Evolutionary conservation across 805 yeast genomes (phyloP).

Genomic region (Saccharomycopsis amapae): DNA sequence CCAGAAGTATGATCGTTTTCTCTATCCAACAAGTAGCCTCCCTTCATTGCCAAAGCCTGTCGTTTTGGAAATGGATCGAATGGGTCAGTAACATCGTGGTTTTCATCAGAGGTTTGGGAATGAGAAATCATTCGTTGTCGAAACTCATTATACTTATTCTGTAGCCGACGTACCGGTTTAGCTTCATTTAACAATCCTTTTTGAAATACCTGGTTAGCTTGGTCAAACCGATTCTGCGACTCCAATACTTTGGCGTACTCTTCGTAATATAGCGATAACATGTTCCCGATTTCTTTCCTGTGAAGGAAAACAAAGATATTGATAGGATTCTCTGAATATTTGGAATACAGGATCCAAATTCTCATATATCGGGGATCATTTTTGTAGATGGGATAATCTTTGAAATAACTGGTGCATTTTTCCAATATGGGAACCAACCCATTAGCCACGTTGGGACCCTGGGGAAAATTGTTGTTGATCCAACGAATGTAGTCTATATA

Average conservation of each 20-base stretch:
- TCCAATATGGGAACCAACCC: slow-evolving; percentile 63
- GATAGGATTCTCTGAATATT: slow-evolving; percentile 58
- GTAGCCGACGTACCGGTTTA: slow-evolving; percentile 50
- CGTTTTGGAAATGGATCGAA: slow-evolving; percentile 19
- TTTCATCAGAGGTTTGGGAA: slow-evolving; percentile 23
- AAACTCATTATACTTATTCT: slow-evolving; percentile 39
- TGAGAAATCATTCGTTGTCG: slow-evolving; percentile 33
- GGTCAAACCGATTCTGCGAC: slow-evolving; percentile 35
- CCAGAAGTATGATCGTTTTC: slow-evolving; percentile 1
- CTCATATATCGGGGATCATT: slow-evolving; percentile 77
- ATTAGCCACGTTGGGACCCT: slow-evolving; percentile 49
- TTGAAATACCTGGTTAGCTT: slow-evolving; percentile 54
- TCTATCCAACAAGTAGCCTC: slow-evolving; percentile 4
- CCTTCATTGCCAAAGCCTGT: slow-evolving; percentile 13
- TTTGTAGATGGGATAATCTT: slow-evolving; percentile 58
- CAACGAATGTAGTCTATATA: slow-evolving; percentile 71
- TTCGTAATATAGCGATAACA: slow-evolving; percentile 68
- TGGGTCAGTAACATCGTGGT: slow-evolving; percentile 18
- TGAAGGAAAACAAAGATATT: slow-evolving; percentile 67
- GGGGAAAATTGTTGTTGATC: slow-evolving; percentile 60
- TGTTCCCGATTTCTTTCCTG: slow-evolving; percentile 61
- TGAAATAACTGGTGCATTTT: slow-evolving; percentile 60
- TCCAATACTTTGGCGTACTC: slow-evolving; percentile 66
- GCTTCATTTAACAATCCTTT: slow-evolving; percentile 57
- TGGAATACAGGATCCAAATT: slow-evolving; percentile 76